Evolutionary conservation across 345 rosid species (phyloP).

Genomic region (Eutrema japonicum): DNA sequence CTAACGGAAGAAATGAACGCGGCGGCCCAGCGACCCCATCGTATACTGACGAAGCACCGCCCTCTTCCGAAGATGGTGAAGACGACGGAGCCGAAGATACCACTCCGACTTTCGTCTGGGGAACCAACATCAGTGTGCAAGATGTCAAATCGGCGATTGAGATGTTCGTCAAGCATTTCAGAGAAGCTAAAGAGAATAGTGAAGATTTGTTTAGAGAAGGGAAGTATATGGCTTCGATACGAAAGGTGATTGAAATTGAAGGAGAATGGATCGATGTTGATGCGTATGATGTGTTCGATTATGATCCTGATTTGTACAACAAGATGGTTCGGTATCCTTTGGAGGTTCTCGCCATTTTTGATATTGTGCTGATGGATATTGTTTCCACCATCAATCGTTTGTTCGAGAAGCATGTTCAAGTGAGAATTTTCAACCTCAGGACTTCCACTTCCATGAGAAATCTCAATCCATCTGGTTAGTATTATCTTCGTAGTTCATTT

Average conservation of each 20-base stretch:
- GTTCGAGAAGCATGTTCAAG: constrained; percentile 92
- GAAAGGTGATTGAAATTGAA: constrained; percentile 78
- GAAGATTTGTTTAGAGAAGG: constrained; percentile 70
- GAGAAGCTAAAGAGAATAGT: constrained; percentile 55
- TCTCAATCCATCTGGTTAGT: constrained; percentile 91
- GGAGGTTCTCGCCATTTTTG: constrained; percentile 92
- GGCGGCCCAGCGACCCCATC: constrained; percentile 40
- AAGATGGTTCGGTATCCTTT: constrained; percentile 94
- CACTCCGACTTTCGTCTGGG: constrained; percentile 94
- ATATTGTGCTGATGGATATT: constrained; percentile 92
- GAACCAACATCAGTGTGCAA: constrained; percentile 91
- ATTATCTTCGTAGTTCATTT: neutral
- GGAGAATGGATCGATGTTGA: constrained; percentile 94
- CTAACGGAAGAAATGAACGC: constrained; percentile 40
- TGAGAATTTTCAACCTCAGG: constrained; percentile 76
- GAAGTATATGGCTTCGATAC: constrained; percentile 78
- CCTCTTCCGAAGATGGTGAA: constrained; percentile 72
- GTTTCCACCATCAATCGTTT: constrained; percentile 71
- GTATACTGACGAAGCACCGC: constrained; percentile 44
- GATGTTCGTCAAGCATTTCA: constrained; percentile 85
- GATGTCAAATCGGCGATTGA: constrained; percentile 86
- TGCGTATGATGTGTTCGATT: constrained; percentile 81
- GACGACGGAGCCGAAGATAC: constrained; percentile 69
- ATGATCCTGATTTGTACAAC: constrained; percentile 76
- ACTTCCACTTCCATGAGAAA: constrained; percentile 80